These are phyloP conservation scores for Tilletia walkeri DNA, from an alignment of 1,284 basidiomycete genomes.

Conservation along the genomic window DNA sequence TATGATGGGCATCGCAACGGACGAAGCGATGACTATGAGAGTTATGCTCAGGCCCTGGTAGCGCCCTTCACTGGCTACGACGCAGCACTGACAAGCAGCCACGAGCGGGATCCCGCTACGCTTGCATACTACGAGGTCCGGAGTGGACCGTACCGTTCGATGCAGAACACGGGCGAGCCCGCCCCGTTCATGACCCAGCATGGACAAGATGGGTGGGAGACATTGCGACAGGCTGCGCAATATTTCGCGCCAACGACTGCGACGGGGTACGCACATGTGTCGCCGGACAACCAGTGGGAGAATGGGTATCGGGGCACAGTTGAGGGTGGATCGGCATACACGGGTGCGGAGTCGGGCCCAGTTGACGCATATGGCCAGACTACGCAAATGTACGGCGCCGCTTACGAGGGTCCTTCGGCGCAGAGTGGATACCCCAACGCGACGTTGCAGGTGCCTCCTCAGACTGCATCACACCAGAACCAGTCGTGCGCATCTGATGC, in stretches of 20 bases:
- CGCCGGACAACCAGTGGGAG: too few species aligned
- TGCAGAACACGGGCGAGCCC: constrained; percentile 2
- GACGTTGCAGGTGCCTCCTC: too few species aligned
- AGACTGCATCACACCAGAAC: too few species aligned
- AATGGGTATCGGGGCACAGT: too few species aligned
- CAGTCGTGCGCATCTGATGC: not conserved
- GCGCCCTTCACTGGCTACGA: constrained; percentile 13
- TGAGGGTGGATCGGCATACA: too few species aligned
- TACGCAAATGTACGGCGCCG: too few species aligned
- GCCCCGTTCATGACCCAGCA: constrained; percentile 13
- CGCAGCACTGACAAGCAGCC: not conserved
- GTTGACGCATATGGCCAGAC: too few species aligned
- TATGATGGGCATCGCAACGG: too few species aligned
- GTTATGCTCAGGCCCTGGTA: not conserved
- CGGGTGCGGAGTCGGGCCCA: not conserved
- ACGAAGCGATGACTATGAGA: not conserved
- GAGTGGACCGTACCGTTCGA: not conserved
- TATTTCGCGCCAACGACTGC: not conserved
- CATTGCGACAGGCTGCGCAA: not conserved
- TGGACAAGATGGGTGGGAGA: constrained; percentile 7
- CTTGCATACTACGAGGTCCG: constrained; percentile 12
- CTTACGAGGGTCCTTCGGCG: too few species aligned
- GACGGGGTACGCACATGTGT: too few species aligned
- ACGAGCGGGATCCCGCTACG: not conserved
- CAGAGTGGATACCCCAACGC: too few species aligned